phyloP scores from a whole-genome alignment of 2,329 filamentous ascomycete genomes.

The Emmonsia crescens region DNA sequence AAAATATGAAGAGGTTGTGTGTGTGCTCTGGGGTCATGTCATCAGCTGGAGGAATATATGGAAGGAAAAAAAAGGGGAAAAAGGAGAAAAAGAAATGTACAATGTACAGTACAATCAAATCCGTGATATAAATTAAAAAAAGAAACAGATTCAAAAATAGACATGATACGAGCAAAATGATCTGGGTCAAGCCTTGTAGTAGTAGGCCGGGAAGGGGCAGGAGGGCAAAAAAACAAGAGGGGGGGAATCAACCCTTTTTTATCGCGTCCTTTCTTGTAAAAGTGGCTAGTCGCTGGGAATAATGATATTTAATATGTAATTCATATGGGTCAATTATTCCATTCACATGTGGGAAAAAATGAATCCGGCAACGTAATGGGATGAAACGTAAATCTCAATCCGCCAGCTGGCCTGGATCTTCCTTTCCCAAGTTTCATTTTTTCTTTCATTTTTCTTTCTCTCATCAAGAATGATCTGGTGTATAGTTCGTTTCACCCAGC shows the following conservation, averaged over 20 bases:
- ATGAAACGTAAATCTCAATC: not conserved
- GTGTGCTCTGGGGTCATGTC: not conserved
- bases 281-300: not conserved
- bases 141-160: not conserved
- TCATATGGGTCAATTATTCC: not conserved
- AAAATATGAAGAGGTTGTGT: not conserved
- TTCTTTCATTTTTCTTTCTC: not conserved
- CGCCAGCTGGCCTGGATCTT: too few relatives aligned
- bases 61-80: not conserved
- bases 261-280: not conserved
- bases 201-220: too few relatives aligned
- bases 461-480: conserved; percentile 46
- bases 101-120: not conserved
- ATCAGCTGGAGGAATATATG: not conserved
- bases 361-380: not conserved
- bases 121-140: not conserved
- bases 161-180: too few relatives aligned
- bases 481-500: conserved; percentile 60
- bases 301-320: not conserved
- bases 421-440: too few relatives aligned
- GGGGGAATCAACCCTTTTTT: not conserved
- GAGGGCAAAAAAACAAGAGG: not conserved
- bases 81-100: not conserved
- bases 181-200: too few relatives aligned
- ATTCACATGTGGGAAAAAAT: not conserved